Base-by-base conservation (phyloP, 176 grass and related monocot genomes). In the Oryza nivara region DNA sequence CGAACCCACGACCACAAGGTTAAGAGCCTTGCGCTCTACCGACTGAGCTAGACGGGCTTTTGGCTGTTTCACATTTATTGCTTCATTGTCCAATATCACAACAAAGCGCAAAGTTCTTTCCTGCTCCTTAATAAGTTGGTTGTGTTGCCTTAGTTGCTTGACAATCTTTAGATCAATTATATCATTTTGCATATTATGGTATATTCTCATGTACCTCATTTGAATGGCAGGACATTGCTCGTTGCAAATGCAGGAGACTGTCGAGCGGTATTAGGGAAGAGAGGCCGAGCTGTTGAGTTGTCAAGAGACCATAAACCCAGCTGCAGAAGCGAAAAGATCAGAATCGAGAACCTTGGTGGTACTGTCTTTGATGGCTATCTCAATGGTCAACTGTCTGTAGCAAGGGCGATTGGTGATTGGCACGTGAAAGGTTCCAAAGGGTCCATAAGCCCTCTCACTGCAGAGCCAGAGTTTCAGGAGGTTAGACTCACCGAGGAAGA, bases 171-270 rank as follows among this genome's bases (percentile, higher is more conserved):
- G 41, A 80, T 84, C 51, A 14, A 25, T 54, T 64, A 44, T 77
- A 20, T 73, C 70, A 78, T 72, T 75, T 80, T 47, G 2, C 61
- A 80, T 87, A 49, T 75, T 60, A 64, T 65, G 46, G 45, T 84
- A 32, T 90, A 38, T 25, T 41, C 84, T 80, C 43, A 87, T 58
- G 34, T 46, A 75, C 69, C 64, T 80, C 65, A 51, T 84, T 87
- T 72, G 68, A 87, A 91, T 84, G 63, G 22, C 83, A 97, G 95
- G 81, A 95, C 89, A 73, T 74, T 97, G 49, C 86, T 94, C 76
- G 84, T 97, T 72, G 92, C 95, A 11, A 97, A 97, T 86, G 92
- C 88, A 12, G 95, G 95, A 25, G 95, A 97, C 56, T 97, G 95
- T 81, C 86, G 95, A 78, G 95, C 95, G 3, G 92, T 97, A 44